Evolutionary conservation across 306 rosid species (phyloP).

Genomic region (Corylus avellana): DNA sequence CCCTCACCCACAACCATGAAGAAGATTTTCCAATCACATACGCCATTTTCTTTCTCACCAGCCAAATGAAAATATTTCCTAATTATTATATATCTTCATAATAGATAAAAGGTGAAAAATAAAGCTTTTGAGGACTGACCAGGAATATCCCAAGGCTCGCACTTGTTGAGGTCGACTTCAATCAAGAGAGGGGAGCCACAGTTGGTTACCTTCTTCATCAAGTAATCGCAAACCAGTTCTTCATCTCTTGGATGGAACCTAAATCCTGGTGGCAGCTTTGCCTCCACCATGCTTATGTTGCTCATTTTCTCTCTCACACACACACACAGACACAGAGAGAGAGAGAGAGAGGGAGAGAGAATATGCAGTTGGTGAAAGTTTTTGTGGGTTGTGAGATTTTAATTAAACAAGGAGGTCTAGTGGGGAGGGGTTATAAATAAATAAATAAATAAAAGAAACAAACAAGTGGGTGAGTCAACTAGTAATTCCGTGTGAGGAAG

Average conservation of each 20-base stretch:
- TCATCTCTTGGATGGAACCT: slow-evolving; percentile 96
- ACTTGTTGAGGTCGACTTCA: slow-evolving; percentile 94
- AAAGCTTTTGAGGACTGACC: slow-evolving; percentile 40
- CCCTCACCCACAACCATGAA: too few species aligned
- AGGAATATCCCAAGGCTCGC: slow-evolving; percentile 96
- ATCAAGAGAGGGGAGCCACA: slow-evolving; percentile 62
- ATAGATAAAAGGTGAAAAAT: too few species aligned
- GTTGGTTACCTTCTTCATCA: slow-evolving; percentile 65
- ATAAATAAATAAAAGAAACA: slow-evolving; percentile 21
- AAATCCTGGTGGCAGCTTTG: slow-evolving; percentile 85
- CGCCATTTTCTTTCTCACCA: slow-evolving; percentile 11
- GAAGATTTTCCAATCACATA: too few species aligned
- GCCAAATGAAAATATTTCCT: neutral
- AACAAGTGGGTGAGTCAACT: slow-evolving; percentile 50
- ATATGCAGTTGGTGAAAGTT: neutral
- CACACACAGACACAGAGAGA: too few species aligned
- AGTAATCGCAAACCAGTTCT: slow-evolving; percentile 85
- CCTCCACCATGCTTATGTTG: slow-evolving; percentile 83
- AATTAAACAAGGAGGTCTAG: slow-evolving; percentile 21
- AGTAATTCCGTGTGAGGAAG: slow-evolving; percentile 33
- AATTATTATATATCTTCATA: neutral
- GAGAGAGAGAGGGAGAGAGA: slow-evolving; percentile 1
- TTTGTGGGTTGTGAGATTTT: slow-evolving; percentile 10
- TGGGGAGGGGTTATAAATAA: slow-evolving; percentile 30
- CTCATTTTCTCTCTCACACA: slow-evolving; percentile 42